Evolutionary conservation across 164 flowering plant genomes (phyloP).

Genomic region (Houttuynia cordata): DNA sequence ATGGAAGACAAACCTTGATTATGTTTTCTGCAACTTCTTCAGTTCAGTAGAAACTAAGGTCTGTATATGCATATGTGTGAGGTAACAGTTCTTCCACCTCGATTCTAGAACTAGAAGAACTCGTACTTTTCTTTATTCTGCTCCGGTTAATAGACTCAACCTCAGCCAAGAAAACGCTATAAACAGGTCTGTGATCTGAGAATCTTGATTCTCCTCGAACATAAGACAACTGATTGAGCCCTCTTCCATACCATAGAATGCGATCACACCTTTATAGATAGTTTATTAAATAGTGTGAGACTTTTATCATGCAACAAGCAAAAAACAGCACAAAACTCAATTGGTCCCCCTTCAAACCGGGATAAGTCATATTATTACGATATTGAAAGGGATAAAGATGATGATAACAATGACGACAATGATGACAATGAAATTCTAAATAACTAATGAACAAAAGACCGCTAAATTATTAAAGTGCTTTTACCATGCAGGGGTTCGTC

Average conservation of each 20-base stretch:
- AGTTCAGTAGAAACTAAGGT: constrained; percentile 37
- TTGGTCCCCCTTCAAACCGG: no score
- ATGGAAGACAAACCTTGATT: neutral
- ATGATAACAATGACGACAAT: no score
- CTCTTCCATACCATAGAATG: constrained; percentile 78
- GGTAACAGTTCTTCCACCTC: constrained; percentile 86
- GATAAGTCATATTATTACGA: no score
- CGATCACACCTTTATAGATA: constrained; percentile 72
- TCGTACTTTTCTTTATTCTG: constrained; percentile 52
- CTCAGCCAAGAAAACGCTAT: constrained; percentile 56
- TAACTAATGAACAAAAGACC: no score
- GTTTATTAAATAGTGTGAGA: constrained; percentile 4
- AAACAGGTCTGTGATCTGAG: constrained; percentile 90
- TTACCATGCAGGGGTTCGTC: constrained; percentile 96
- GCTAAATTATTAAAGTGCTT: neutral
- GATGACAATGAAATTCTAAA: no score
- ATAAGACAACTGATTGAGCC: constrained; percentile 69
- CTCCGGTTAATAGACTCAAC: constrained; percentile 51
- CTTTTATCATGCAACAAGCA: no score
- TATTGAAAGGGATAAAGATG: no score
- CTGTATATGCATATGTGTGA: constrained; percentile 40
- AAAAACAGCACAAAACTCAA: no score
- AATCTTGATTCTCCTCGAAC: constrained; percentile 80
- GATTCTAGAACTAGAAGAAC: constrained; percentile 52
- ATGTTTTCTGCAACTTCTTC: neutral